Evolutionary conservation across 306 rosid genomes (phyloP), one percentile per base, ranked within the genome.

Genomic region (Dalbergia oliveri): DNA sequence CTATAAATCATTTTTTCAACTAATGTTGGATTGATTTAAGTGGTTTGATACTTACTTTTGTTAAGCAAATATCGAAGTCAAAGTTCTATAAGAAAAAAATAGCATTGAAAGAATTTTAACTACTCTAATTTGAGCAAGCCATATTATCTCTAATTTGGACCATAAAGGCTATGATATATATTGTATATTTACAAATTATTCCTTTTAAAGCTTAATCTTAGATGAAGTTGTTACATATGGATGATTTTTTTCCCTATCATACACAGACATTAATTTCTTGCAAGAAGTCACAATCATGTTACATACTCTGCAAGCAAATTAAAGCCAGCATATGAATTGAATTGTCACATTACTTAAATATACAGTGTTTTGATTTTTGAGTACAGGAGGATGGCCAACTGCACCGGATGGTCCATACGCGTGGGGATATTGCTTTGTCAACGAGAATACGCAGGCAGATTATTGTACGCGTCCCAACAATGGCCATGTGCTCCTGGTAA

Each of bases 381-480:
- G 14, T 31, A 31, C 0, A 88, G 94, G 94, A 8, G 97, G 93
- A 5, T 88, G 93, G 93, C 3, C 77, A 21, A 67, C 37, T 69
- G 94, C 93, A 9, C 97, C 94, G 0, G 97, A 85, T 43, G 97
- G 97, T 9, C 84, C 80, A 51, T 90, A 87, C 19, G 59, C 94
- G 3, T 92, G 94, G 94, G 97, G 93, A 5, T 88, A 91, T 15
- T 93, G 97, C 75, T 82, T 35, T 72, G 23, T 89, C 0, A 82
- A 51, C 8, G 98, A 91, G 66, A 19, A 33, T 8, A 60, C 0
- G 63, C 59, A 1, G 67, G 7, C 16, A 8, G 15, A 9, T 56
- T 90, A 86, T 69, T 87, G 93, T 57, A 5, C 26, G 2, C 58
- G 6, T 51, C 56, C 91, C 0, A 75, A 16, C 58, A 35, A 2